These are phyloP conservation scores for Vicia villosa DNA, from an alignment of 306 rosid genomes.

Conservation along the genomic window DNA sequence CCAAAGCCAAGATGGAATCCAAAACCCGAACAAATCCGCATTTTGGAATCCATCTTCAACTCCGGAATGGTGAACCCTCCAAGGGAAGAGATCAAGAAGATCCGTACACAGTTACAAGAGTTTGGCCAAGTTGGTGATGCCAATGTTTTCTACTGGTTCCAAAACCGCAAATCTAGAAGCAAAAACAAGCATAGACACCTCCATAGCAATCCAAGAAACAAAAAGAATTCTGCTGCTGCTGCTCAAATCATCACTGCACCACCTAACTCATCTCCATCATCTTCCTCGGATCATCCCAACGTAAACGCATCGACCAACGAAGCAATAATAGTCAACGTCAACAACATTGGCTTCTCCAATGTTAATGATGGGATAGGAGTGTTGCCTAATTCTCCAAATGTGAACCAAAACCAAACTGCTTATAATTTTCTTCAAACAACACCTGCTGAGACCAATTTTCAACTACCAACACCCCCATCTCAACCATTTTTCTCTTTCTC, in stretches of 20 bases:
- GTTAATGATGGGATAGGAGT: background rate
- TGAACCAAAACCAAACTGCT: slow-evolving; percentile 40
- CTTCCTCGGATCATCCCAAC: slow-evolving; percentile 56
- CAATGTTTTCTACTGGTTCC: slow-evolving; percentile 98
- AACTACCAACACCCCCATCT: background rate
- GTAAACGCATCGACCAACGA: slow-evolving; percentile 56
- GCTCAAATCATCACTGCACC: slow-evolving; percentile 9
- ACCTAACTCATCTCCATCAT: slow-evolving; percentile 38
- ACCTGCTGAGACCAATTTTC: slow-evolving; percentile 34
- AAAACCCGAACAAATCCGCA: slow-evolving; percentile 81
- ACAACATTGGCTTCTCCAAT: slow-evolving; percentile 37
- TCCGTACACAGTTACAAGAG: slow-evolving; percentile 72
- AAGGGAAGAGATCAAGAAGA: slow-evolving; percentile 80
- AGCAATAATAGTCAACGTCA: background rate
- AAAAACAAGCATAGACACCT: slow-evolving; percentile 84
- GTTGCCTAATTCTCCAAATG: slow-evolving; percentile 44
- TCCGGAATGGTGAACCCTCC: slow-evolving; percentile 96
- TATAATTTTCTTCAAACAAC: slow-evolving; percentile 37
- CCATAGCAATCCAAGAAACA: slow-evolving; percentile 41
- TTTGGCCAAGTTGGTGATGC: slow-evolving; percentile 96
- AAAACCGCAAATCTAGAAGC: slow-evolving; percentile 87
- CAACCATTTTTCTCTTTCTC: slow-evolving; percentile 48
- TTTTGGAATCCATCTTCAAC: slow-evolving; percentile 86
- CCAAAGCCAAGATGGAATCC: slow-evolving; percentile 96
- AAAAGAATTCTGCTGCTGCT: background rate